Conservation (phyloP, 2,329 filamentous ascomycete genomes). For the Ascocoryne sarcoides region DNA sequence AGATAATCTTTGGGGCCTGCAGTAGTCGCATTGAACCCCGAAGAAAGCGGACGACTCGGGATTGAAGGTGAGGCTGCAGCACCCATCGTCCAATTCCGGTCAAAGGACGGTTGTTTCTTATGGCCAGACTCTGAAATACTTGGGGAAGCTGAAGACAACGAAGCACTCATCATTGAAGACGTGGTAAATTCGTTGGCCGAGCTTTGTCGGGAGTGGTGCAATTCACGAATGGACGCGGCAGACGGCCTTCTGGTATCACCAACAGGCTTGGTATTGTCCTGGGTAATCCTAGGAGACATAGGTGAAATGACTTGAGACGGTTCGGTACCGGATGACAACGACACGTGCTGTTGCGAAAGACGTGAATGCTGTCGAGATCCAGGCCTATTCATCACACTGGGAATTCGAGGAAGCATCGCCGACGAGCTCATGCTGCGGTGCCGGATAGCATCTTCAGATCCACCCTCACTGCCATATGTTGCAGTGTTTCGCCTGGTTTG, state of each 20-base stretch:
- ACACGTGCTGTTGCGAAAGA: slow-evolving; percentile 24
- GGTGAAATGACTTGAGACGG: slow-evolving; percentile 35
- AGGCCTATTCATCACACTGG: slow-evolving; percentile 23
- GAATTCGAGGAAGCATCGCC: slow-evolving; percentile 23
- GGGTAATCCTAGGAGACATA: slow-evolving; percentile 31
- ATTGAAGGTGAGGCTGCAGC: slow-evolving; percentile 25
- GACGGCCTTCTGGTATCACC: slow-evolving; percentile 56
- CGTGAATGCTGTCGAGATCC: slow-evolving; percentile 21
- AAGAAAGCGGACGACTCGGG: slow-evolving; percentile 23
- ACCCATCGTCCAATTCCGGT: slow-evolving; percentile 61
- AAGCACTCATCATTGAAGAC: slow-evolving; percentile 35
- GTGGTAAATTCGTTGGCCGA: slow-evolving; percentile 43
- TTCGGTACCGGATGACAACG: slow-evolving; percentile 24
- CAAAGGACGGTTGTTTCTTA: slow-evolving; percentile 61
- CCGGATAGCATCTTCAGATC: slow-evolving; percentile 42
- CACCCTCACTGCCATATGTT: slow-evolving; percentile 49
- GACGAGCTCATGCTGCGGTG: slow-evolving; percentile 34
- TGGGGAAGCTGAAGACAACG: slow-evolving; percentile 23
- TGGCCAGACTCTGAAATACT: slow-evolving; percentile 32
- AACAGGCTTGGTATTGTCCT: slow-evolving; percentile 31
- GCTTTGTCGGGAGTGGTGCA: slow-evolving; percentile 78
- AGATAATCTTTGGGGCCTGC: slow-evolving; percentile 27
- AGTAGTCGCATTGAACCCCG: slow-evolving; percentile 18
- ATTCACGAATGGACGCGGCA: slow-evolving; percentile 70
- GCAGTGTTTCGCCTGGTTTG: slow-evolving; percentile 44